A percentile compares a stretch with the other conserved stretches of the same genome.
Conservation (phyloP, 495 filamentous ascomycete genomes). For the Usnea hakonensis region DNA sequence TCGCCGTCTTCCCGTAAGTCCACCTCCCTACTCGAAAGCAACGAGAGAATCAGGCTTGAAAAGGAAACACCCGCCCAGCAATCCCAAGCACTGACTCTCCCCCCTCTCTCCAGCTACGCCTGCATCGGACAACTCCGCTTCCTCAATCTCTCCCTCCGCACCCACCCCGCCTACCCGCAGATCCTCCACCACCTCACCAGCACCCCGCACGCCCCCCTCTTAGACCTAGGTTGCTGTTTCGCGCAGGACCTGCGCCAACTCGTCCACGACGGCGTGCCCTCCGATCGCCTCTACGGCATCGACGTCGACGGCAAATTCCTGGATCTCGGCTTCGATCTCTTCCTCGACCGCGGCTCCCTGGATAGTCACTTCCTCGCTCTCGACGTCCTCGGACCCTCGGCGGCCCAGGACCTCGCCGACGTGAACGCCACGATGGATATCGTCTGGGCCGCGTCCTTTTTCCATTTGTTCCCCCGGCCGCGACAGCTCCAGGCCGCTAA, state of each 20-base stretch:
- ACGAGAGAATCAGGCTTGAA: too few relatives aligned
- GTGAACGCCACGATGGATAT: conserved; percentile 46
- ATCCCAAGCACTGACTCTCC: too few relatives aligned
- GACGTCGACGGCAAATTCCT: conserved; percentile 44
- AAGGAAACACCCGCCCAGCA: too few relatives aligned
- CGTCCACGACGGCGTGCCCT: conserved; percentile 36
- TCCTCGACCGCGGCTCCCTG: conserved; percentile 34
- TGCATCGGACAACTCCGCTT: conserved; percentile 49
- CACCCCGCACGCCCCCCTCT: conserved; percentile 31
- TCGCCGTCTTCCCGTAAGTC: not conserved
- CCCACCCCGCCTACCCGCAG: conserved; percentile 30
- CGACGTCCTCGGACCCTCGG: conserved; percentile 39
- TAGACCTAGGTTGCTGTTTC: conserved; percentile 45
- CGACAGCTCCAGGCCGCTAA: conserved; percentile 38
- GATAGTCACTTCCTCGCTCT: conserved; percentile 23
- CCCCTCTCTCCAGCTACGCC: too few relatives aligned
- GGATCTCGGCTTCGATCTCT: conserved; percentile 45
- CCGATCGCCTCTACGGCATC: conserved; percentile 36
- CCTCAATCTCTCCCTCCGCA: conserved; percentile 35
- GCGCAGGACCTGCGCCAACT: conserved; percentile 41
- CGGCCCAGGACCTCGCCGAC: conserved; percentile 19
- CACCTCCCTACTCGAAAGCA: too few relatives aligned
- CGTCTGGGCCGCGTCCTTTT: conserved; percentile 46
- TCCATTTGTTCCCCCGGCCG: conserved; percentile 54
- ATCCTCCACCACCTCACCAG: conserved; percentile 33